These are phyloP conservation scores for Aspergillus heteromorphus DNA, from an alignment of 495 filamentous ascomycete species.

Conservation along the genomic window DNA sequence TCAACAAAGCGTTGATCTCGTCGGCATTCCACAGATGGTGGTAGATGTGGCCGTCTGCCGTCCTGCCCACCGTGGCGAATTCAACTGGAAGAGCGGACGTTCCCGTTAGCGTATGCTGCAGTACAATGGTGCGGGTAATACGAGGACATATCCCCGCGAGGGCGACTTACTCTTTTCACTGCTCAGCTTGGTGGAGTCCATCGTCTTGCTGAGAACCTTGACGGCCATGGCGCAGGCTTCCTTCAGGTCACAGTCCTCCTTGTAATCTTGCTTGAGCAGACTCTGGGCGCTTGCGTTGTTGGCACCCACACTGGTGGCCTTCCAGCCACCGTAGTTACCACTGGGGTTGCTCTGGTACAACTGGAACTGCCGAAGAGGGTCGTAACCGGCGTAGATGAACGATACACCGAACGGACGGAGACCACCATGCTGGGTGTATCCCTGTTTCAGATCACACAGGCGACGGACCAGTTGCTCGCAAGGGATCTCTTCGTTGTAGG, in stretches of 20 bases:
- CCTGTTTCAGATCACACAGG: conserved; percentile 97
- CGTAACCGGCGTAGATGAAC: conserved; percentile 99
- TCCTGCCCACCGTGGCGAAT: conserved; percentile 96
- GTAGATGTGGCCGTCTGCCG: conserved; percentile 90
- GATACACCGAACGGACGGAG: conserved; percentile 97
- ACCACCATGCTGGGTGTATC: conserved; percentile 98
- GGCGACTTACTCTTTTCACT: conserved; percentile 85
- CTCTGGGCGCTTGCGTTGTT: conserved; percentile 98
- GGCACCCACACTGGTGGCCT: conserved; percentile 93
- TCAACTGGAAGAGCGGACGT: conserved; percentile 60
- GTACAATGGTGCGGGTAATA: neutral
- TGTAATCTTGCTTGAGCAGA: conserved; percentile 98
- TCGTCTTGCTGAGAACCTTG: conserved; percentile 99
- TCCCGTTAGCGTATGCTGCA: conserved; percentile 26
- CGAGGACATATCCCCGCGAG: neutral
- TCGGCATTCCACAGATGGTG: conserved; percentile 96
- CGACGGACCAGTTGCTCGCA: conserved; percentile 97
- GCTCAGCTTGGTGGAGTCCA: conserved; percentile 97
- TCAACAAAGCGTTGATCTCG: conserved; percentile 89
- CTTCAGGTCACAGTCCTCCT: conserved; percentile 92
- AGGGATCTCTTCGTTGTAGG: conserved; percentile 99
- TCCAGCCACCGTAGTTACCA: conserved; percentile 99
- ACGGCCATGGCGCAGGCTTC: conserved; percentile 97
- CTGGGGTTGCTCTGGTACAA: conserved; percentile 99
- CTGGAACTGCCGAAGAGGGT: conserved; percentile 93